Conservation (phyloP, 73 alveolate genomes). For the Paramecium sexaurelia region DNA sequence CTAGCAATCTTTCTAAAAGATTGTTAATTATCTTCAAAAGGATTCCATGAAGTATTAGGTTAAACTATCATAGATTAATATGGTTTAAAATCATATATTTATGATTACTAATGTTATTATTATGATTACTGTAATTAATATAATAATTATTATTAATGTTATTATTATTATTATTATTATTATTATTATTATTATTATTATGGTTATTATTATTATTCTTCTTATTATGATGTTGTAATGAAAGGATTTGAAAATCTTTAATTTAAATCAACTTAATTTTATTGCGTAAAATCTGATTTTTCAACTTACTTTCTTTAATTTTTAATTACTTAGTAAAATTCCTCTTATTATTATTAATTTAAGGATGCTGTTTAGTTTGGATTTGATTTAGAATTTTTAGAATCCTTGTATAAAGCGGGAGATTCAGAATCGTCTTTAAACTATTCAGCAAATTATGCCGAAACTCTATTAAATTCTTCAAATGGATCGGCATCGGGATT, state of each 20-base stretch:
- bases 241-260: not conserved
- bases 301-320: not conserved
- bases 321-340: not conserved
- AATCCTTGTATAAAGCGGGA: not conserved
- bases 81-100: not conserved
- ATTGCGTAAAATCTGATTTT: not conserved
- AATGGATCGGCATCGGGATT: not conserved
- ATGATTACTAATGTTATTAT: not conserved
- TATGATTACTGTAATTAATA: not conserved
- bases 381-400: not conserved
- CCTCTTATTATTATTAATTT: not conserved
- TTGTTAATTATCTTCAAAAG: not conserved
- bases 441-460: not conserved
- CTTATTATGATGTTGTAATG: not conserved
- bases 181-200: no score
- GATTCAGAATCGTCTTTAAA: not conserved
- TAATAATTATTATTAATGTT: no score
- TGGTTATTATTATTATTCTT: not conserved
- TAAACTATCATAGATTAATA: not conserved
- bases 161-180: no score
- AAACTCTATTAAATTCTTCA: slow-evolving; percentile 6
- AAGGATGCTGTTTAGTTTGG: not conserved
- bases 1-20: not conserved
- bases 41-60: not conserved
- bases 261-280: not conserved